These are phyloP conservation scores for Ceratocystis eucalypticola DNA, from an alignment of 2,329 filamentous ascomycete species.

Conservation along the genomic window DNA sequence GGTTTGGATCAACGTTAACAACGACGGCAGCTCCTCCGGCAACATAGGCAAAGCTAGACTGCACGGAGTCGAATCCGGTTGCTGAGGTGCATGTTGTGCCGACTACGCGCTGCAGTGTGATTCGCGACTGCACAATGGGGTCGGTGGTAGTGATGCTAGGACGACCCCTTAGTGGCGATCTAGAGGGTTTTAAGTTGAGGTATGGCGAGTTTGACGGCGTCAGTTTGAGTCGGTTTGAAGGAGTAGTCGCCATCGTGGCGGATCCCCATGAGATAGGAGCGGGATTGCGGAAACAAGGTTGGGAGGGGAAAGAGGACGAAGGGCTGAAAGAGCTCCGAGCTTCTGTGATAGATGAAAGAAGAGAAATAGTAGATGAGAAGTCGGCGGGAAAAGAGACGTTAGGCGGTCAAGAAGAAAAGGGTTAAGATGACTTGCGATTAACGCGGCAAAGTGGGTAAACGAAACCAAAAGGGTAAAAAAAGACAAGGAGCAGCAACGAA, in stretches of 20 bases:
- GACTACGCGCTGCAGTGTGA: slow-evolving; percentile 72
- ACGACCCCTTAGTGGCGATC: slow-evolving; percentile 46
- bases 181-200: slow-evolving; percentile 41
- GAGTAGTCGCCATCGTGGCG: slow-evolving; percentile 43
- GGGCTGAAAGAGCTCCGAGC: not conserved
- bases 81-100: slow-evolving; percentile 78
- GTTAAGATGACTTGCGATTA: not conserved
- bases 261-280: slow-evolving; percentile 36
- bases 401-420: slow-evolving; percentile 1
- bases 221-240: slow-evolving; percentile 47
- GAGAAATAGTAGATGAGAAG: not conserved
- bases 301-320: not conserved
- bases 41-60: slow-evolving; percentile 73
- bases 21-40: slow-evolving; percentile 90
- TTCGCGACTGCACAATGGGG: slow-evolving; percentile 37
- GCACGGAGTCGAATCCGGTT: slow-evolving; percentile 72
- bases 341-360: not conserved
- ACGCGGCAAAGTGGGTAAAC: not conserved
- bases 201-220: slow-evolving; percentile 69
- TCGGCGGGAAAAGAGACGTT: slow-evolving; percentile 5
- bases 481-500: not conserved
- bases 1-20: slow-evolving; percentile 58
- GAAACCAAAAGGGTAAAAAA: not conserved
- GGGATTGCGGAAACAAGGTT: slow-evolving; percentile 7
- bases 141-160: slow-evolving; percentile 28